phyloP scores from a whole-genome alignment of 1,284 basidiomycete species.

The Ganoderma sp. region DNA sequence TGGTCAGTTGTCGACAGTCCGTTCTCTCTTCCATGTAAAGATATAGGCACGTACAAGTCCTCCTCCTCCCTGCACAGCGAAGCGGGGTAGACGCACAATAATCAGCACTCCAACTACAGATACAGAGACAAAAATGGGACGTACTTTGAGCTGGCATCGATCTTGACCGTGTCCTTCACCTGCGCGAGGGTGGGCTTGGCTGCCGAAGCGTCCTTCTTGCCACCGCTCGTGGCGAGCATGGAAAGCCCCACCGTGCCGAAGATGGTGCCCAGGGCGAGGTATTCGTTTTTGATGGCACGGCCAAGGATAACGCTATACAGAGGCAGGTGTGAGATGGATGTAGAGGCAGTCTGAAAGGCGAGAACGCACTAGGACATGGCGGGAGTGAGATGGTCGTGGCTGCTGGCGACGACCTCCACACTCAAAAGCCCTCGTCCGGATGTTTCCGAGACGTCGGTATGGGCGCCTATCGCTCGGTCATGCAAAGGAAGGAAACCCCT shows the following conservation, averaged over 20 bases:
- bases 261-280: conserved; percentile 73
- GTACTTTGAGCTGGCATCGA: conserved; percentile 70
- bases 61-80: conserved; percentile 62
- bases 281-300: conserved; percentile 77
- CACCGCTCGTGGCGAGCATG: conserved; percentile 55
- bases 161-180: conserved; percentile 64
- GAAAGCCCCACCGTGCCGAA: conserved; percentile 56
- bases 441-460: conserved; percentile 14
- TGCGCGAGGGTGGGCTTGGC: conserved; percentile 53
- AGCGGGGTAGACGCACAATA: conserved; percentile 6
- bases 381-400: conserved; percentile 31
- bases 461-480: neutral
- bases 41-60: conserved; percentile 62
- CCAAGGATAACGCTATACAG: conserved; percentile 68
- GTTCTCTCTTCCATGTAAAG: conserved; percentile 28
- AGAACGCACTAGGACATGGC: conserved; percentile 52
- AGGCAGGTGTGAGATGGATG: neutral
- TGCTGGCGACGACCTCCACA: conserved; percentile 27
- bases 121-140: conserved; percentile 38
- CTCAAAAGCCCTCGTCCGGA: conserved; percentile 27
- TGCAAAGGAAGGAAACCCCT: neutral
- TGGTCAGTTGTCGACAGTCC: conserved; percentile 48
- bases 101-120: conserved; percentile 11
- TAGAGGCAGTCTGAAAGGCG: neutral
- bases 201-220: conserved; percentile 51